Evolutionary conservation across 2,329 filamentous ascomycete genomes (phyloP).

Genomic region (Coniochaeta ligniaria): DNA sequence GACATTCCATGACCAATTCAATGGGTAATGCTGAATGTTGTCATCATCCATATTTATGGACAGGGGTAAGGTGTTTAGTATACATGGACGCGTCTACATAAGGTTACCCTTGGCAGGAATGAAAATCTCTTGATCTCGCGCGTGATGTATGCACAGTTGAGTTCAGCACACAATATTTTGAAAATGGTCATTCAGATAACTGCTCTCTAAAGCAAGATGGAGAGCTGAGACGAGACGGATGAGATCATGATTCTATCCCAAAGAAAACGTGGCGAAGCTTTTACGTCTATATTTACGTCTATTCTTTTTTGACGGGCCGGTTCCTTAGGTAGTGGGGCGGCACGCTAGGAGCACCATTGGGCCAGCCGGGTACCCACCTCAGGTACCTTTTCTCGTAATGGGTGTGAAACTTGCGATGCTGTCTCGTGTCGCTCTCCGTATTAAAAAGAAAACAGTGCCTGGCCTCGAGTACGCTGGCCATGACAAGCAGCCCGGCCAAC

Average conservation of each 20-base stretch:
- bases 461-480: not conserved
- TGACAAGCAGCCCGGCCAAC: not conserved
- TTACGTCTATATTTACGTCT: no score
- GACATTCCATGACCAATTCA: not conserved
- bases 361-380: slow-evolving; percentile 4
- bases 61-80: not conserved
- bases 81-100: not conserved
- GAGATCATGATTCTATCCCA: no score
- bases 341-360: not conserved
- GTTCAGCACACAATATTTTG: no score
- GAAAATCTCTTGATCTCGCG: not conserved
- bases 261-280: not conserved
- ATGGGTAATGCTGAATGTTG: not conserved
- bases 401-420: slow-evolving; percentile 5
- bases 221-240: no score
- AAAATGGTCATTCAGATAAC: not conserved
- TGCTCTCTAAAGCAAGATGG: no score
- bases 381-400: no score
- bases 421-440: slow-evolving; percentile 13
- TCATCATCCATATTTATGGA: not conserved
- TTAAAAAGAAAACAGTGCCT: not conserved
- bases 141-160: not conserved
- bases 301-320: not conserved
- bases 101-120: not conserved
- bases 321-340: not conserved